Evolutionary conservation across 208 protist genomes (phyloP), one percentile per base, ranked within the genome.

Genomic region (Wallacemonas rigidus): DNA sequence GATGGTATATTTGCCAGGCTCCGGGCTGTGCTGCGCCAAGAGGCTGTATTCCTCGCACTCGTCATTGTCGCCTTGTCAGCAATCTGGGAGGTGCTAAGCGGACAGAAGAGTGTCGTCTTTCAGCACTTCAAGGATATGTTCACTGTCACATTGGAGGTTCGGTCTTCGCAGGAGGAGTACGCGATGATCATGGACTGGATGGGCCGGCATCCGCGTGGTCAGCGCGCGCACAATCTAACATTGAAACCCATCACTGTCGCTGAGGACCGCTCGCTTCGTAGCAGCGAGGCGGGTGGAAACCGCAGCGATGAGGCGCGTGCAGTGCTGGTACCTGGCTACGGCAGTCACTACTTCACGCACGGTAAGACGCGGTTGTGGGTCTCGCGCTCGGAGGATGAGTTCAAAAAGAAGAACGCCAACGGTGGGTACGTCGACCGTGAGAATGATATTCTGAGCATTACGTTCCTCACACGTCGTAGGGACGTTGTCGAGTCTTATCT

Each of bases 171-270:
- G 68, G 80, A 89, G 54, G 88, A 97, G 82, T 97, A 87, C 67
- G 86, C 82, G 4, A 94, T 94, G 92, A 93, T 97, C 44, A 71
- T 97, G 77, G 88, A 97, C 50, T 97, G 92, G 90, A 93, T 97
- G 89, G 83, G 84, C 17, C 80, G 81, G 5, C 88, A 97, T 61
- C 88, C 88, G 40, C 69, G 80, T 15, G 86, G 86, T 45, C 75
- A 81, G 69, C 69, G 77, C 40, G 60, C 81, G 38, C 80, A 82
- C 45, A 97, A 95, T 72, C 67, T 97, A 14, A 79, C 88, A 2
- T 69, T 97, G 45, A 84, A 76, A 72, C 92, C 90, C 38, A 64
- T 94, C 56, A 84, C 87, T 9, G 64, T 93, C 58, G 67, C 79
- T 15, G 84, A 92, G 55, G 88, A 91, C 67, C 67, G 38, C 43